Percentiles rank a stretch among this genome's conserved stretches.
These are phyloP conservation scores for Xylaria curta DNA, from an alignment of 495 filamentous ascomycete genomes.

Conservation along the genomic window DNA sequence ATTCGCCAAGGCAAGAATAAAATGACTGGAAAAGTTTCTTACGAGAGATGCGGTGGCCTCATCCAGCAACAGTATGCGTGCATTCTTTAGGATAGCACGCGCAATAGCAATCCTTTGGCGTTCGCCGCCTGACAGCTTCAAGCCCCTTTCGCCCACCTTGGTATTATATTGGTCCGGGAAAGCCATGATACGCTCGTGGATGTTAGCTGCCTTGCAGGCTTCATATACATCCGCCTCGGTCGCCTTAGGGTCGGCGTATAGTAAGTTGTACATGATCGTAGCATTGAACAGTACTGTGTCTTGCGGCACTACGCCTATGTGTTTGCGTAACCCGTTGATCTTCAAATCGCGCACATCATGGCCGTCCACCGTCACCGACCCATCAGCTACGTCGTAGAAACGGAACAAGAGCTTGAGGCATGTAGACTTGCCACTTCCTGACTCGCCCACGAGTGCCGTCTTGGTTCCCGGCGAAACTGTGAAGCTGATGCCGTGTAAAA, in stretches of 20 bases:
- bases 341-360: conserved; percentile 76
- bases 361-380: conserved; percentile 73
- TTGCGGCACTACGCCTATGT: conserved; percentile 86
- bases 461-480: conserved; percentile 76
- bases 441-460: conserved; percentile 83
- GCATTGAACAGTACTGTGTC: conserved; percentile 90
- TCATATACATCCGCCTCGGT: conserved; percentile 77
- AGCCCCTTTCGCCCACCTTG: conserved; percentile 83
- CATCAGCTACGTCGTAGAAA: conserved; percentile 74
- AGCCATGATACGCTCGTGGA: conserved; percentile 81
- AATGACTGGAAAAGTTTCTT: neutral
- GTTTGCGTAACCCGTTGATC: conserved; percentile 75
- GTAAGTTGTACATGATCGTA: conserved; percentile 83
- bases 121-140: conserved; percentile 81
- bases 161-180: conserved; percentile 85
- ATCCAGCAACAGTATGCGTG: conserved; percentile 58
- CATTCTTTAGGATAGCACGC: conserved; percentile 59
- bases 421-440: conserved; percentile 84
- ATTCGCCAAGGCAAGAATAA: neutral
- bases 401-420: conserved; percentile 82
- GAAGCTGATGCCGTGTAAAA: conserved; percentile 75
- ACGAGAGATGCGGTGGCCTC: conserved; percentile 58
- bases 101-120: conserved; percentile 78
- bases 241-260: conserved; percentile 76
- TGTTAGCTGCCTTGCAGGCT: conserved; percentile 79